Evolutionary conservation across 257 asterid species (phyloP).

Genomic region (Henckelia pumila): DNA sequence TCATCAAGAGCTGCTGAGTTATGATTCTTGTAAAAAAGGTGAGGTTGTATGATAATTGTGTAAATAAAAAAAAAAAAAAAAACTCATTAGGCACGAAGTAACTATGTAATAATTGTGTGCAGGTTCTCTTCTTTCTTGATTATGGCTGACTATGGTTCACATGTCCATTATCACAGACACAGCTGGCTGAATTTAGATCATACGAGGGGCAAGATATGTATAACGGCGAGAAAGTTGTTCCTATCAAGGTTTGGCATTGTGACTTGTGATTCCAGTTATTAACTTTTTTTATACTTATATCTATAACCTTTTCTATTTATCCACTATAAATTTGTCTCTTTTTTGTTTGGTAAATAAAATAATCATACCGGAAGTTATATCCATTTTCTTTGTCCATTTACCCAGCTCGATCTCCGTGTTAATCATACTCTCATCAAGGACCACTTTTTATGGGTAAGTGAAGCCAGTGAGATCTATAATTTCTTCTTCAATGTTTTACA

Average conservation of each 20-base stretch:
- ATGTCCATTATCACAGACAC: constrained; percentile 54
- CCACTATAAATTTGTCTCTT: neutral
- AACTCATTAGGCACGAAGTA: neutral
- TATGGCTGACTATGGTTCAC: constrained; percentile 23
- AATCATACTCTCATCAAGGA: constrained; percentile 86
- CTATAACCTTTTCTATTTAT: neutral
- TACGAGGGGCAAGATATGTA: constrained; percentile 97
- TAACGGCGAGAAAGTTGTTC: constrained; percentile 87
- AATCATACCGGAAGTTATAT: neutral
- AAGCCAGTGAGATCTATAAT: constrained; percentile 14
- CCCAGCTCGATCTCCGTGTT: constrained; percentile 93
- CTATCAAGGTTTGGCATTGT: constrained; percentile 70
- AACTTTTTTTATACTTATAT: constrained; percentile 13
- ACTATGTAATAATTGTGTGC: neutral
- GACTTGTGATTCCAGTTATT: constrained; percentile 19
- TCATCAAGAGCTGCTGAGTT: neutral
- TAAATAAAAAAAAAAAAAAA: too few relatives aligned
- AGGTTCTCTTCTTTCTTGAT: constrained; percentile 1
- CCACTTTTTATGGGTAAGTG: constrained; percentile 90
- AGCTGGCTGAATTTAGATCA: constrained; percentile 76
- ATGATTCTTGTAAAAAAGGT: too few relatives aligned
- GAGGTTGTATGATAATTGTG: neutral
- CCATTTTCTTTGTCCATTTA: constrained; percentile 16
- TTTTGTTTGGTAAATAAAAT: constrained; percentile 19
- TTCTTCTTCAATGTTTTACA: constrained; percentile 6